Evolutionary conservation across 2,329 filamentous ascomycete species (phyloP), one percentile per base, ranked within the genome.

Genomic region (Trichoderma breve): DNA sequence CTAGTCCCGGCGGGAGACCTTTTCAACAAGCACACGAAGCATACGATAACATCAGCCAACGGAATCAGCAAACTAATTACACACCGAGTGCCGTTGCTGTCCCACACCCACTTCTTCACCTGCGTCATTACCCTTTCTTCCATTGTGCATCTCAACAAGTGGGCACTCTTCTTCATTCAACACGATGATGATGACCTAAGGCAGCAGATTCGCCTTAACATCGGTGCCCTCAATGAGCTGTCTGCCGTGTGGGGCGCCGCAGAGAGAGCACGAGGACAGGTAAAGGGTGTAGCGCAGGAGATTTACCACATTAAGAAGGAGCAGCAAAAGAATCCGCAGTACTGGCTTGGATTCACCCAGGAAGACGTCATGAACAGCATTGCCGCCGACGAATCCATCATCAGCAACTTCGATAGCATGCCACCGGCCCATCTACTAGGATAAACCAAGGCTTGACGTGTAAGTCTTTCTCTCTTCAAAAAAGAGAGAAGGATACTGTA

Each of bases 81-180:
- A 1, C 88, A 97, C 60, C 92, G 93, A 0, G 89, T 91, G 5
- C 87, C 90, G 0, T 83, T 95, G 2, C 86, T 91, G 5, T 89
- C 89, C 36, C 93, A 97, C 81, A 94, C 90, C 0, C 93, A 94
- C 72, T 95, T 95, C 81, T 94, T 96, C 82, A 93, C 91, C 39
- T 96, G 93, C 78, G 91, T 92, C 51, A 84, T 96, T 64, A 93
- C 93, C 1, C 84, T 95, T 68, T 92, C 91, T 21, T 93, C 93
- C 7, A 92, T 95, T 76, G 92, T 95, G 4, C 93, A 96, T 77
- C 86, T 97, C 28, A 93, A 91, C 70, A 93, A 92, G 74, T 97
- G 93, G 89, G 91, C 84, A 68, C 84, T 91, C 24, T 88, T 88
- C 78, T 88, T 87, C 69, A 84, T 91, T 61, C 83, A 85, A 1